These are phyloP conservation scores for Chenopodium quinoa DNA, from an alignment of 148 eudicot species.

Conservation along the genomic window DNA sequence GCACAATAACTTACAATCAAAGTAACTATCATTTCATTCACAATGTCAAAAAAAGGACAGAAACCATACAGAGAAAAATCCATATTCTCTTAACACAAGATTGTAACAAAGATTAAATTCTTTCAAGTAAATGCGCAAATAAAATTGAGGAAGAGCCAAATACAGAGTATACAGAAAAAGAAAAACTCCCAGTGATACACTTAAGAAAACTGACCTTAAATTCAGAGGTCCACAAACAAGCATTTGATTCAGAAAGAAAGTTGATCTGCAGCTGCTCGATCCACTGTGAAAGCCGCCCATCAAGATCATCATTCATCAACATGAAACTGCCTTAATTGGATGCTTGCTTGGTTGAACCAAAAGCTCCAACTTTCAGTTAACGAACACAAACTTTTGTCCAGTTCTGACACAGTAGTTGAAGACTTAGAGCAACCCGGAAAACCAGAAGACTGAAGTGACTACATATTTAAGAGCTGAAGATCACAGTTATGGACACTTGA, in stretches of 20 bases:
- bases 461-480: neutral
- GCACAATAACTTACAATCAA: neutral
- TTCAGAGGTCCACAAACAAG: neutral
- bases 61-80: neutral
- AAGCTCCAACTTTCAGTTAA: conserved; percentile 3
- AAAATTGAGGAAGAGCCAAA: neutral
- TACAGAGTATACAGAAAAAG: neutral
- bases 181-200: neutral
- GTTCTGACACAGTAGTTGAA: neutral
- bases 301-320: neutral
- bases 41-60: neutral
- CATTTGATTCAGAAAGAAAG: neutral
- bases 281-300: neutral
- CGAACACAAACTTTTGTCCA: neutral
- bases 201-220: conserved; percentile 1
- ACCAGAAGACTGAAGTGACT: neutral
- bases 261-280: neutral
- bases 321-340: neutral
- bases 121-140: neutral
- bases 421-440: neutral
- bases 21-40: neutral
- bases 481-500: neutral
- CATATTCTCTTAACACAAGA: neutral
- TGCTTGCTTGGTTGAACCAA: neutral
- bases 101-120: neutral